Conservation (phyloP, 2,329 filamentous ascomycete genomes). For the Cercospora brassicicola region DNA sequence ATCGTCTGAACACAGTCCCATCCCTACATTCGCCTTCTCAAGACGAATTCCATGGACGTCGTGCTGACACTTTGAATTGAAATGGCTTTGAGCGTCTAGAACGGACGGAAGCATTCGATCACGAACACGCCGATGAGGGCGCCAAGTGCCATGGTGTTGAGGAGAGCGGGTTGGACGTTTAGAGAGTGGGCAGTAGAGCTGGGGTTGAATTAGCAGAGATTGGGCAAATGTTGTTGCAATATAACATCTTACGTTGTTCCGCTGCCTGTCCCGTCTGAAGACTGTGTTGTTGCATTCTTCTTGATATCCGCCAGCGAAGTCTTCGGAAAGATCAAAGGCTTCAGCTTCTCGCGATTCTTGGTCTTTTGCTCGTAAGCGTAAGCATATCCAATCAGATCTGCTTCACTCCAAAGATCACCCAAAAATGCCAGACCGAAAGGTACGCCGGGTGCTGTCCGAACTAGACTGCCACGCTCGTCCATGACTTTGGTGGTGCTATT, state of each 20-base stretch:
- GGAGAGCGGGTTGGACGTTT: neutral
- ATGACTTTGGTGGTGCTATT: neutral
- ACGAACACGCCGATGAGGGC: neutral
- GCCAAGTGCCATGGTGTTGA: neutral
- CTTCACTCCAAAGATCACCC: constrained; percentile 9
- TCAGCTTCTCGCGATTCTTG: neutral
- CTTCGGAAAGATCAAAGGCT: constrained; percentile 5
- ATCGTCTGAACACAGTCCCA: neutral
- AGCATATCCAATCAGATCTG: constrained; percentile 8
- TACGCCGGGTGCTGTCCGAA: neutral
- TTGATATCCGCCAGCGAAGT: neutral
- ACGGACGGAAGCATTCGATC: neutral
- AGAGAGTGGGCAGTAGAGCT: neutral
- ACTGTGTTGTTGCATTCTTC: neutral
- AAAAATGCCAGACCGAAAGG: constrained; percentile 13
- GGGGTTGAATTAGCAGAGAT: neutral
- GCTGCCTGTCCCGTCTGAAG: neutral
- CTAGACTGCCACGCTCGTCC: neutral
- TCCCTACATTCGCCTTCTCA: neutral
- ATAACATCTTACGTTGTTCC: neutral
- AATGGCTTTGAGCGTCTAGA: neutral
- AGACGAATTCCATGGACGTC: no score
- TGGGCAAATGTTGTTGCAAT: neutral
- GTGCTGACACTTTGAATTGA: neutral
- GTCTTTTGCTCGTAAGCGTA: constrained; percentile 16